Evolutionary conservation across 2,329 filamentous ascomycete genomes (phyloP), one percentile per base, ranked within the genome.

Genomic region (Dothistroma pini): DNA sequence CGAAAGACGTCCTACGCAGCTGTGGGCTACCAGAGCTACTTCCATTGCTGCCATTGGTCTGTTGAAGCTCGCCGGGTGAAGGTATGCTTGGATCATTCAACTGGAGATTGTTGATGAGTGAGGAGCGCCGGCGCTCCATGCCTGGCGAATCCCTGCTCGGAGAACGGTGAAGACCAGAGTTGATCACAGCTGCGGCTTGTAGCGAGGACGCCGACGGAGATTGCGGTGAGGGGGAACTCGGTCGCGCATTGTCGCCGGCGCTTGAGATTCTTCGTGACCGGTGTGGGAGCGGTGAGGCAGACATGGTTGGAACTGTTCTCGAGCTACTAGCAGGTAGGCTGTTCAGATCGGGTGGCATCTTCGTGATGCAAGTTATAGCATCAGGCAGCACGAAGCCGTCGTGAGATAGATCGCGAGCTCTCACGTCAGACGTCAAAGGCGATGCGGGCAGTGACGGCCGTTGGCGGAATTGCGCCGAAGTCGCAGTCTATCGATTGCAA

Each of bases 151-250:
- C 57, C 41, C 79, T 80, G 68, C 76, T 83, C 4, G 85, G 84
- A 2, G 75, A 76, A 35, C 72, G 70, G 53, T 71, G 71, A 4
- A 72, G 59, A 56, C 90, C 86, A 31, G 89, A 88, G 73, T 93
- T 93, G 75, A 93, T 84, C 49, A 89, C 87, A 8, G 89, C 89
- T 12, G 90, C 86, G 56, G 89, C 89, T 72, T 89, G 89, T 10
- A 95, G 81, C n/a, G 71, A 73, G 14, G 89, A 91, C 63, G 84
- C 82, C 47, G 88, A 86, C 35, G 88, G 84, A 54, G 85, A 86
- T 67, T 88, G 82, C 41, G 84, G 81, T 34, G 84, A 84, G 29
- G 85, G 83, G 25, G 84, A 84, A 21, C 71, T 71, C 6, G 71
- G 62, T 62, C 69, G 68, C 76, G 76, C 74, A 74, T 78, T 67